These are phyloP conservation scores for Alopecurus myosuroides DNA, from an alignment of 176 grass and related monocot genomes.

Conservation along the genomic window DNA sequence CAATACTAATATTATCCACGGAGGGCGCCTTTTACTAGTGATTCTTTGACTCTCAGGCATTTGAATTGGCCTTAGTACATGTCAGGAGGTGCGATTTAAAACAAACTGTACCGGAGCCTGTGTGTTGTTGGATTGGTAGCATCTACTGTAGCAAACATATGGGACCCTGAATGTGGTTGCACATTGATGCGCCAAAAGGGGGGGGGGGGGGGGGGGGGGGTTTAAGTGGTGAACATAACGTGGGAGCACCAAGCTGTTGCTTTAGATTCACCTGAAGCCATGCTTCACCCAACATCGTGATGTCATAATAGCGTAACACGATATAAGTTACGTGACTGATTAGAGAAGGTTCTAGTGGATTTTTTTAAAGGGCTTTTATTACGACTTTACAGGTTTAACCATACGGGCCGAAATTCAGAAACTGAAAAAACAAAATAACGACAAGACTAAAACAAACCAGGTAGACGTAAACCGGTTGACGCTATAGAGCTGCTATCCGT, in stretches of 20 bases:
- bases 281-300: background rate
- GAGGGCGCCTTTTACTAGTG: background rate
- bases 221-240: background rate
- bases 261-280: constrained; percentile 1
- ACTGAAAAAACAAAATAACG: too few species aligned
- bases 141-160: background rate
- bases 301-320: background rate
- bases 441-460: too few species aligned
- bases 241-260: background rate
- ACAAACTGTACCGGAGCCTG: constrained; percentile 13
- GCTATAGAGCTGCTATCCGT: too few species aligned
- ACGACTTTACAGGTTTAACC: too few species aligned
- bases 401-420: too few species aligned
- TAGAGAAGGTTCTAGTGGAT: background rate
- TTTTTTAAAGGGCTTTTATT: too few species aligned
- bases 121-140: constrained; percentile 36
- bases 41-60: background rate
- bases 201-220: too few species aligned
- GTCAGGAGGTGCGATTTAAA: constrained; percentile 28
- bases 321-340: background rate
- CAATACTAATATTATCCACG: constrained; percentile 1
- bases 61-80: constrained; percentile 33
- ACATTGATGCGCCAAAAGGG: constrained; percentile 23
- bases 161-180: constrained; percentile 11
- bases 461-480: too few species aligned